Percentiles rank a stretch among this genome's conserved stretches.
Evolutionary conservation across 2,329 filamentous ascomycete genomes (phyloP).

Genomic region (Cryphonectria radicalis): DNA sequence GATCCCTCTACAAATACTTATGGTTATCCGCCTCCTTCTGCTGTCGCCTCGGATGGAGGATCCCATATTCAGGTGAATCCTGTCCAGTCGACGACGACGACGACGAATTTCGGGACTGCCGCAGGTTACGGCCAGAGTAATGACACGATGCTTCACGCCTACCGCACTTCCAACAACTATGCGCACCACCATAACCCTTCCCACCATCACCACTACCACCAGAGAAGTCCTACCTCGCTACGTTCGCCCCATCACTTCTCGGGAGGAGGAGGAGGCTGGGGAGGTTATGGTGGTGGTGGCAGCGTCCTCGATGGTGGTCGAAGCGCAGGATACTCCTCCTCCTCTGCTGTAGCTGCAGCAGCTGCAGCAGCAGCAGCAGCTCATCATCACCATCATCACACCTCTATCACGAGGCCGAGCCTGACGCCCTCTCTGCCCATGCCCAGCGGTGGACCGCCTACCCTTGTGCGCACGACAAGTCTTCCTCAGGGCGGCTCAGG

Average conservation of each 20-base stretch:
- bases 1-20: slow-evolving; percentile 59
- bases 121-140: slow-evolving; percentile 46
- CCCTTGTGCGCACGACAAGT: slow-evolving; percentile 62
- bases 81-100: slow-evolving; percentile 13
- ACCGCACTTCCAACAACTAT: slow-evolving; percentile 57
- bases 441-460: slow-evolving; percentile 44
- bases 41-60: slow-evolving; percentile 41
- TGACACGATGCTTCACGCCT: slow-evolving; percentile 60
- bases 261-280: not conserved
- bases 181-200: slow-evolving; percentile 34
- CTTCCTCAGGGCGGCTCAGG: slow-evolving; percentile 47
- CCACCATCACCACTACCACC: slow-evolving; percentile 29
- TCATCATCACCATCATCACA: slow-evolving; percentile 45
- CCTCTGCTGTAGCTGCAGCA: slow-evolving; percentile 20
- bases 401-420: slow-evolving; percentile 50
- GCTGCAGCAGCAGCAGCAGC: too few relatives aligned
- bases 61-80: slow-evolving; percentile 40
- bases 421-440: slow-evolving; percentile 55
- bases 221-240: slow-evolving; percentile 30
- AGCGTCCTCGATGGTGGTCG: slow-evolving; percentile 43
- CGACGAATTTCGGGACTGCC: slow-evolving; percentile 33
- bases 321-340: slow-evolving; percentile 49
- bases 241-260: slow-evolving; percentile 35
- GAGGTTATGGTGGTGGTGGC: slow-evolving; percentile 35
- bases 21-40: slow-evolving; percentile 58